Conservation (phyloP, 2,329 filamentous ascomycete species). For the Colletotrichum sp. region DNA sequence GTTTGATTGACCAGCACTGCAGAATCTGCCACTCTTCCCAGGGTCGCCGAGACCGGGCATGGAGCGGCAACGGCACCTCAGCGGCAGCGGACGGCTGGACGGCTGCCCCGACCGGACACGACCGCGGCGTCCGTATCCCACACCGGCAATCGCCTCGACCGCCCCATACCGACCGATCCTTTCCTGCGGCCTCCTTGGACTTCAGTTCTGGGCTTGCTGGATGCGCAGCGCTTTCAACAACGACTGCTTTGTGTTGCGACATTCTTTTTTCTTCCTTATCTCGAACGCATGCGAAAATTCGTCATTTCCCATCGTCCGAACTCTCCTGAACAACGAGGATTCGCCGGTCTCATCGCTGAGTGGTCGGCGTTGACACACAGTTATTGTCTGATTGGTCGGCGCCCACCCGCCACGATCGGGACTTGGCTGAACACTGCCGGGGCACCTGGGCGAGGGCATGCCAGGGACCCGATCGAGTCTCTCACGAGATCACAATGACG, state of each 20-base stretch:
- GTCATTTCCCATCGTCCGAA: conserved; percentile 19
- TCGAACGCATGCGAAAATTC: conserved; percentile 15
- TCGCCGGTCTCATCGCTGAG: conserved; percentile 22
- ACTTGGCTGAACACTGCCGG: conserved; percentile 19
- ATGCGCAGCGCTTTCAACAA: not conserved
- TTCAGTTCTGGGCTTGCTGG: not conserved
- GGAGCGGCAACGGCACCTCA: conserved; percentile 5
- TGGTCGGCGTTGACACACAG: conserved; percentile 23
- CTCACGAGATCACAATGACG: conserved; percentile 19
- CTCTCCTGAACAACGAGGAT: conserved; percentile 6
- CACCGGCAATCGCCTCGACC: conserved; percentile 6
- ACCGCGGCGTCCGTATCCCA: conserved; percentile 13
- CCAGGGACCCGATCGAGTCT: conserved; percentile 11
- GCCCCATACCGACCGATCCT: conserved; percentile 11
- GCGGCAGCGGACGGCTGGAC: not conserved
- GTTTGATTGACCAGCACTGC: conserved; percentile 8
- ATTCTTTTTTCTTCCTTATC: not conserved
- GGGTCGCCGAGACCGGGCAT: conserved; percentile 15
- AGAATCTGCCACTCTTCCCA: conserved; percentile 2
- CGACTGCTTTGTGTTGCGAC: not conserved
- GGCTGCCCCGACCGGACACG: conserved; percentile 9
- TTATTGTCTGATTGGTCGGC: conserved; percentile 22
- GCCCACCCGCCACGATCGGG: conserved; percentile 18
- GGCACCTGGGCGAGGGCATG: conserved; percentile 18
- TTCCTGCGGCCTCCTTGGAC: not conserved